Conservation (phyloP, 2,329 filamentous ascomycete genomes). For the Claviceps monticola region DNA sequence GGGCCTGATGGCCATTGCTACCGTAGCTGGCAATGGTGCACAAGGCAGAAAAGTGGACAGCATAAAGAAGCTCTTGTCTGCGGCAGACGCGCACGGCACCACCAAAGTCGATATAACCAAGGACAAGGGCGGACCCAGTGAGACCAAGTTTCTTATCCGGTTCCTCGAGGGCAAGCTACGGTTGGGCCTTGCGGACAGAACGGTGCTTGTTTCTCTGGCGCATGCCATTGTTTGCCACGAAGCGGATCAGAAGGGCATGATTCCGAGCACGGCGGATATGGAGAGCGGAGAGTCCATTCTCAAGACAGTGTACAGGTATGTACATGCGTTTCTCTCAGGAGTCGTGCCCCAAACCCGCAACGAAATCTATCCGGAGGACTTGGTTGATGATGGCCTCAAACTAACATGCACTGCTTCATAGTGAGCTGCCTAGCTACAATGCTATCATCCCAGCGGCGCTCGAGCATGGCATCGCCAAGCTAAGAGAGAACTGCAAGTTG, state of each 20-base stretch:
- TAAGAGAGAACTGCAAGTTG: conserved; percentile 77
- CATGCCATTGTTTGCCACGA: conserved; percentile 84
- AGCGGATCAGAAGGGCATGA: conserved; percentile 51
- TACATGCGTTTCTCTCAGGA: background rate
- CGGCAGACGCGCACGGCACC: conserved; percentile 60
- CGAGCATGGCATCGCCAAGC: conserved; percentile 68
- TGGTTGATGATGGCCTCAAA: background rate
- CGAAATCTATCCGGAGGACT: background rate
- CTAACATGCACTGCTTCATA: background rate
- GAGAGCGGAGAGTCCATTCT: conserved; percentile 73
- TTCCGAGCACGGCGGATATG: conserved; percentile 61
- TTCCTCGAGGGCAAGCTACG: conserved; percentile 91
- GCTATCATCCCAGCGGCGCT: conserved; percentile 85
- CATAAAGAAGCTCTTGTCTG: conserved; percentile 93
- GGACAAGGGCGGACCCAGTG: conserved; percentile 85
- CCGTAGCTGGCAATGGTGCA: conserved; percentile 70
- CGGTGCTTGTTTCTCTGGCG: conserved; percentile 76
- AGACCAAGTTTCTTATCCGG: conserved; percentile 85
- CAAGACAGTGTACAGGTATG: conserved; percentile 78
- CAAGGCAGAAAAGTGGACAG: conserved; percentile 83
- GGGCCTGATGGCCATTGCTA: conserved; percentile 78
- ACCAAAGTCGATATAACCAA: conserved; percentile 82
- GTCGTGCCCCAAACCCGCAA: no score
- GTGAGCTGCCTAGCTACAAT: conserved; percentile 89
- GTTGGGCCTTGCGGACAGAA: conserved; percentile 82